Evolutionary conservation across 306 rosid genomes (phyloP).

Genomic region (Lathyrus sativus): DNA sequence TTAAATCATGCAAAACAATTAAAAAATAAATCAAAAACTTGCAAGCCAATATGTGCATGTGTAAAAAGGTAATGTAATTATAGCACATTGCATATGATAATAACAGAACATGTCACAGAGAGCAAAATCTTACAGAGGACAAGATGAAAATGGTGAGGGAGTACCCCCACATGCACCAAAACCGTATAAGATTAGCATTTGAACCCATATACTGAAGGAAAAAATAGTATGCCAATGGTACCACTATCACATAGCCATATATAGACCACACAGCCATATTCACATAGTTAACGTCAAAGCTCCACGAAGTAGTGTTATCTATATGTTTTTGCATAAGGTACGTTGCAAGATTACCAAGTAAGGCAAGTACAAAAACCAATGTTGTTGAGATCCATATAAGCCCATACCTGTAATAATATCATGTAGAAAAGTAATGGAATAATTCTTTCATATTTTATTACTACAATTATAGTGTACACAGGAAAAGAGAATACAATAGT

Average conservation of each 20-base stretch:
- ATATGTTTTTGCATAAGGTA: constrained; percentile 68
- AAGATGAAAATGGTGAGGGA: constrained; percentile 82
- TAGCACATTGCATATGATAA: neutral
- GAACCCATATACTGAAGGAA: constrained; percentile 84
- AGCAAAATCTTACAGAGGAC: constrained; percentile 72
- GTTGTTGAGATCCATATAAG: constrained; percentile 94
- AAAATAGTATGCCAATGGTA: constrained; percentile 85
- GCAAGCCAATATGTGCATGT: neutral
- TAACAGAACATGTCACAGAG: neutral
- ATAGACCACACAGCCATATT: constrained; percentile 76
- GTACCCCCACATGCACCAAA: constrained; percentile 99
- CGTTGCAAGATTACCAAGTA: constrained; percentile 91
- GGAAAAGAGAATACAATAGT: neutral
- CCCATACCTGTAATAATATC: constrained; percentile 63
- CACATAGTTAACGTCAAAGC: constrained; percentile 75
- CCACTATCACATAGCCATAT: constrained; percentile 78
- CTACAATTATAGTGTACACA: neutral
- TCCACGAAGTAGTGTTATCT: constrained; percentile 62
- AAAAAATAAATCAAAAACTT: constrained; percentile 17
- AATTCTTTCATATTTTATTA: neutral
- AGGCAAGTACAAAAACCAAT: constrained; percentile 78
- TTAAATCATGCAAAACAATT: neutral
- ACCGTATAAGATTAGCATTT: constrained; percentile 64
- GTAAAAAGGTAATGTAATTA: neutral
- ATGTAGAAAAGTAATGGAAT: neutral